These are phyloP conservation scores for Aspergillus piperis DNA, from an alignment of 2,329 filamentous ascomycete species.

Conservation along the genomic window DNA sequence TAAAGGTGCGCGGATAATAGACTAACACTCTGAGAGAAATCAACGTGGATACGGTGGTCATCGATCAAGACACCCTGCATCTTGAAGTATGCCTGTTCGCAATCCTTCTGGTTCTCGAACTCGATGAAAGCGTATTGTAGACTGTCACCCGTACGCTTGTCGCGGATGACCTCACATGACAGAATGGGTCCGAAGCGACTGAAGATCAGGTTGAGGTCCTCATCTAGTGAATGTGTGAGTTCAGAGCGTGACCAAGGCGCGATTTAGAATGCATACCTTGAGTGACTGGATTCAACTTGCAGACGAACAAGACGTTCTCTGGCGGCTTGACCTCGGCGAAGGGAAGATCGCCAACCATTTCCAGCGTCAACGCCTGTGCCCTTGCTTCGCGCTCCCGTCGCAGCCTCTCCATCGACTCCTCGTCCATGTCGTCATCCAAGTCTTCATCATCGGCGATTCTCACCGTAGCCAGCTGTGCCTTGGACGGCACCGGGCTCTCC, in stretches of 20 bases:
- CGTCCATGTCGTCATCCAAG: conserved; percentile 74
- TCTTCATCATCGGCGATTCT: conserved; percentile 89
- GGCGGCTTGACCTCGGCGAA: conserved; percentile 97
- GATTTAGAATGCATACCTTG: conserved; percentile 51
- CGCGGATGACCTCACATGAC: conserved; percentile 93
- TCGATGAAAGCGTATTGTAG: conserved; percentile 98
- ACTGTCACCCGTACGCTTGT: conserved; percentile 90
- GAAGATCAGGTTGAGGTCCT: conserved; percentile 94
- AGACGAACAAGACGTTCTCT: conserved; percentile 96
- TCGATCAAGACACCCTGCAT: conserved; percentile 98
- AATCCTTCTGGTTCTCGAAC: conserved; percentile 87
- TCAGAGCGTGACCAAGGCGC: neutral
- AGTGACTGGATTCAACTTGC: conserved; percentile 96
- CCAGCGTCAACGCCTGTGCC: conserved; percentile 89
- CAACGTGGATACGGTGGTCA: conserved; percentile 95
- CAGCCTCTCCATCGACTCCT: conserved; percentile 75
- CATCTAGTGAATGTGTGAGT: conserved; percentile 55
- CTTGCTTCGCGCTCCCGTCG: conserved; percentile 87
- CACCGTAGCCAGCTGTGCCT: conserved; percentile 85
- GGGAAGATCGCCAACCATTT: conserved; percentile 96
- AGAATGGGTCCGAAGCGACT: conserved; percentile 93
- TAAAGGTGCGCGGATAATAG: neutral
- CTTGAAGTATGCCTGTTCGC: conserved; percentile 95
- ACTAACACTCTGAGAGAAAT: conserved; percentile 93
- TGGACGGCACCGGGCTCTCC: conserved; percentile 76